phyloP scores from a whole-genome alignment of 495 filamentous ascomycete genomes.

The Talaromyces wortmannii region DNA sequence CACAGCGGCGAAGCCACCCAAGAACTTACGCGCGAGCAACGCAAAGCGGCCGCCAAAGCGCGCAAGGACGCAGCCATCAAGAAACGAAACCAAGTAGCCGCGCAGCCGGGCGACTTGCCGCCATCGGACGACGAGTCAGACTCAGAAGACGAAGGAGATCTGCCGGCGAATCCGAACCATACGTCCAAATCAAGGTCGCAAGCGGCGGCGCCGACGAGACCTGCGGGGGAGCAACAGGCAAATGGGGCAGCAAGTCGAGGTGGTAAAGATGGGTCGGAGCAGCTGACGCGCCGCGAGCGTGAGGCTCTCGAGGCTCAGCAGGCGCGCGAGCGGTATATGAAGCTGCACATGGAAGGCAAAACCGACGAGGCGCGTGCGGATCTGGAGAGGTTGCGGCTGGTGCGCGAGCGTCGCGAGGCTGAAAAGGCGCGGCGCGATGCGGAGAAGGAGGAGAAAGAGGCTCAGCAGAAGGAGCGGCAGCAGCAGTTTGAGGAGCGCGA shows the following conservation, averaged over 20 bases:
- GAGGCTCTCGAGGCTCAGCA: constrained; percentile 85
- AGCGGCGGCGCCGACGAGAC: constrained; percentile 33
- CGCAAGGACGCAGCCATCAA: constrained; percentile 83
- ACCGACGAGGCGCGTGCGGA: constrained; percentile 96
- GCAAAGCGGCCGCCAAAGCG: constrained; percentile 80
- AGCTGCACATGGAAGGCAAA: constrained; percentile 92
- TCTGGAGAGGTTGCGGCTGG: constrained; percentile 70
- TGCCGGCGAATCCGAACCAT: constrained; percentile 88
- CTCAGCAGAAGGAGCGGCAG: constrained; percentile 41
- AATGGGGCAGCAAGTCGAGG: constrained; percentile 15
- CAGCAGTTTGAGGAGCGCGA: constrained; percentile 26
- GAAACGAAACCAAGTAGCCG: constrained; percentile 52
- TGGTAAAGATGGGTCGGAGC: constrained; percentile 18
- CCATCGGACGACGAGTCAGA: constrained; percentile 58
- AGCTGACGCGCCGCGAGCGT: constrained; percentile 74
- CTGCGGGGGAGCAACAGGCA: constrained; percentile 27
- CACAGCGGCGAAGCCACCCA: constrained; percentile 6
- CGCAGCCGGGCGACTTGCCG: constrained; percentile 79
- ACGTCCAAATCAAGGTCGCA: constrained; percentile 62
- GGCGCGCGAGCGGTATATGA: constrained; percentile 85
- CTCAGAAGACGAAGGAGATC: constrained; percentile 48
- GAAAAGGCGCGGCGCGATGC: constrained; percentile 76
- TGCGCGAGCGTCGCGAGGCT: constrained; percentile 79
- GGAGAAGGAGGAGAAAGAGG: constrained; percentile 70
- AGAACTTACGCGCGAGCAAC: constrained; percentile 76